Conservation (phyloP, 768 basidiomycete genomes). For the Kwoniella pini region DNA sequence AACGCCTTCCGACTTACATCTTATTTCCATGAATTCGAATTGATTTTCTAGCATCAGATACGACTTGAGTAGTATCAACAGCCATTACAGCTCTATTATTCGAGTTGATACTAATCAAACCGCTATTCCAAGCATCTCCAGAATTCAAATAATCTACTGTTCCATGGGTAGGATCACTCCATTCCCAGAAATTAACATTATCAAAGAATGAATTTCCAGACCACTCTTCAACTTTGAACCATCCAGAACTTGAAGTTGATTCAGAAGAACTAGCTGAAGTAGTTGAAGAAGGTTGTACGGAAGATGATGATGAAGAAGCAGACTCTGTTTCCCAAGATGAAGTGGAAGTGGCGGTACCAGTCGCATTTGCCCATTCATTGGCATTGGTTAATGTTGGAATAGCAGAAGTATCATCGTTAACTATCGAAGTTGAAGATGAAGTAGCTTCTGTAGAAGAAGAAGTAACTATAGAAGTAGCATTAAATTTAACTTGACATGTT, state of each 20-base stretch:
- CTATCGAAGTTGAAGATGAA: conserved; percentile 6
- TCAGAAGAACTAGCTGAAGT: background rate
- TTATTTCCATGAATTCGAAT: conserved; percentile 67
- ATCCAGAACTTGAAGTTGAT: background rate
- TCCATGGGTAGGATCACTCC: conserved; percentile 72
- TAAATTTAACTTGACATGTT: conserved; percentile 33
- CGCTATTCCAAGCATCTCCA: conserved; percentile 60
- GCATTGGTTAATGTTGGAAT: conserved; percentile 30
- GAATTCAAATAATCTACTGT: conserved; percentile 63
- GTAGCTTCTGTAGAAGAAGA: conserved; percentile 11
- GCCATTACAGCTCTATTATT: conserved; percentile 81
- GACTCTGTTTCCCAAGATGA: conserved; percentile 3
- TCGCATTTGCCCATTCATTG: background rate
- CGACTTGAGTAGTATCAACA: conserved; percentile 77
- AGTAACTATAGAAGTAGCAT: conserved; percentile 20
- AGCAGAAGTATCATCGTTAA: conserved; percentile 23
- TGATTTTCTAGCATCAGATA: conserved; percentile 69
- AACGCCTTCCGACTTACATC: too few species aligned
- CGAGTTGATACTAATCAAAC: conserved; percentile 66
- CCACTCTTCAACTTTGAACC: conserved; percentile 47
- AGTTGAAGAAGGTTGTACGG: conserved; percentile 24
- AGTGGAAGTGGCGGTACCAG: conserved; percentile 23
- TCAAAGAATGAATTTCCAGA: conserved; percentile 73
- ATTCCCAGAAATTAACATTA: conserved; percentile 69
- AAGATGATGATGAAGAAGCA: conserved; percentile 27